phyloP scores from a whole-genome alignment of 306 rosid genomes.

The Quercus glauca region DNA sequence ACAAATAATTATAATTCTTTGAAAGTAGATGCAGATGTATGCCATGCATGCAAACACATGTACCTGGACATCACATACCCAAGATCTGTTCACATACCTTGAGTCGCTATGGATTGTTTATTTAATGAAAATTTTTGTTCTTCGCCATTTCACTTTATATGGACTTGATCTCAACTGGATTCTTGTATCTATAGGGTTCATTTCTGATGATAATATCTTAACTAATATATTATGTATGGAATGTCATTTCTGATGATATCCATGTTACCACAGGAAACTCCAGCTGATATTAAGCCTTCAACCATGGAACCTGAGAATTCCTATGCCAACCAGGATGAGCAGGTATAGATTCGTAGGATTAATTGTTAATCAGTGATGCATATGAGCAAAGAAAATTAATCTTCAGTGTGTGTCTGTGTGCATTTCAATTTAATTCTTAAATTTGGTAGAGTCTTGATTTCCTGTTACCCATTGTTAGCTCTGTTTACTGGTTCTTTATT shows the following conservation, averaged over 20 bases:
- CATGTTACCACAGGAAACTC: slow-evolving; percentile 43
- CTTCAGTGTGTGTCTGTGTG: not conserved
- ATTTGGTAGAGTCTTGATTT: not conserved
- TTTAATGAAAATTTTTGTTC: not conserved
- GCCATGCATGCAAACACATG: not conserved
- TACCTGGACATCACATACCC: not conserved
- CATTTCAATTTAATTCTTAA: not conserved
- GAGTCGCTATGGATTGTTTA: not conserved
- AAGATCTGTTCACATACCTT: not conserved
- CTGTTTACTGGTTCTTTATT: too few species aligned
- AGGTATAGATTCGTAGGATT: slow-evolving; percentile 27
- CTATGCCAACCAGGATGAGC: slow-evolving; percentile 28
- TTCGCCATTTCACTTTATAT: not conserved
- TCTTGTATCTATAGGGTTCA: not conserved
- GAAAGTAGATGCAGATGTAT: not conserved
- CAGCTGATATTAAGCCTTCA: slow-evolving; percentile 54
- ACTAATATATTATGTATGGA: not conserved
- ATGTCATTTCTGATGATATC: slow-evolving; percentile 20
- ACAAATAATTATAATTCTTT: not conserved
- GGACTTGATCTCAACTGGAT: not conserved
- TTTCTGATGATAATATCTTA: not conserved
- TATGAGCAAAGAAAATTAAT: not conserved
- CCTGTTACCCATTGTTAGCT: not conserved
- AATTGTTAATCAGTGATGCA: not conserved
- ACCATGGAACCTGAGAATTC: slow-evolving; percentile 39